Conservation (phyloP, 495 filamentous ascomycete genomes). For the Penicillium malachiteum region DNA sequence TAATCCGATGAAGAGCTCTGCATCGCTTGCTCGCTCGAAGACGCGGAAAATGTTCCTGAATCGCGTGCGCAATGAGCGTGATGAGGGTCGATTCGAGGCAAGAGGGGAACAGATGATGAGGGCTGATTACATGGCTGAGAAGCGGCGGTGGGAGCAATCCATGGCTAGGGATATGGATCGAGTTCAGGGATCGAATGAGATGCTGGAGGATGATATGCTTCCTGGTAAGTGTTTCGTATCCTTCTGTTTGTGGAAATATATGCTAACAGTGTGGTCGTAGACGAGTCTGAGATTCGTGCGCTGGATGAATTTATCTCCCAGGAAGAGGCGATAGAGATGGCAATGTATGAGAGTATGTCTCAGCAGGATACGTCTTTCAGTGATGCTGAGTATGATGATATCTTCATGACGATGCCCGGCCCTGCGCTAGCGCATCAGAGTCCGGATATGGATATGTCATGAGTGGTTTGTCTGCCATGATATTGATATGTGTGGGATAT, state of each 20-base stretch:
- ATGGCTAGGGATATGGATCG: slow-evolving; percentile 37
- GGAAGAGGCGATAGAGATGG: slow-evolving; percentile 33
- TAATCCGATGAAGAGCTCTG: slow-evolving; percentile 26
- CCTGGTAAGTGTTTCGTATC: slow-evolving; percentile 23
- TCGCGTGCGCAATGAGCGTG: slow-evolving; percentile 68
- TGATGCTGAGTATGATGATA: slow-evolving; percentile 57
- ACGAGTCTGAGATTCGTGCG: slow-evolving; percentile 36
- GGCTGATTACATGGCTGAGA: slow-evolving; percentile 47
- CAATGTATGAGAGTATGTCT: slow-evolving; percentile 7
- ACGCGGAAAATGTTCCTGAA: slow-evolving; percentile 66
- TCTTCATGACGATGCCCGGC: slow-evolving; percentile 45
- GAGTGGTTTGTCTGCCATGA: slow-evolving; percentile 4
- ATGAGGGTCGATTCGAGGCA: slow-evolving; percentile 65
- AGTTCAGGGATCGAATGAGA: slow-evolving; percentile 10
- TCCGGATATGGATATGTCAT: slow-evolving; percentile 47
- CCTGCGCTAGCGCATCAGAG: slow-evolving; percentile 23
- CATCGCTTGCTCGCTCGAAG: slow-evolving; percentile 29
- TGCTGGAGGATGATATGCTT: slow-evolving; percentile 30
- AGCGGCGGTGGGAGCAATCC: slow-evolving; percentile 49
- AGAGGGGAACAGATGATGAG: slow-evolving; percentile 73
- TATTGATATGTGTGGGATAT: neutral
- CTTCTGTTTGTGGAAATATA: neutral
- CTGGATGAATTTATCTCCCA: slow-evolving; percentile 36
- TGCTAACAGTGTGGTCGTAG: slow-evolving; percentile 4
- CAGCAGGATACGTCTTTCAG: slow-evolving; percentile 37